phyloP scores from a whole-genome alignment of 495 filamentous ascomycete genomes.

The Penicillium steckii region DNA sequence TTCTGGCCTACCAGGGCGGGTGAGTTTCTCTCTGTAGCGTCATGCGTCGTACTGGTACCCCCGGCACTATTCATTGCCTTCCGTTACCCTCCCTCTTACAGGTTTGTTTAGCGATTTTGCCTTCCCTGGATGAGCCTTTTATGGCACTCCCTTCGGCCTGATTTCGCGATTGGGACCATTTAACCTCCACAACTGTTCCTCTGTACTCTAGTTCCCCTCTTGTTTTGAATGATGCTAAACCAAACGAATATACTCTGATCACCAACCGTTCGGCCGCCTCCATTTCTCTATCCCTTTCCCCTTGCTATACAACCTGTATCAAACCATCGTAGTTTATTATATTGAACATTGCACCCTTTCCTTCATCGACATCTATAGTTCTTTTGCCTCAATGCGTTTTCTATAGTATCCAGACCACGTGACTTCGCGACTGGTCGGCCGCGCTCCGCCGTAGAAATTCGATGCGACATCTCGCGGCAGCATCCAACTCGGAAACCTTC shows the following conservation, averaged over 20 bases:
- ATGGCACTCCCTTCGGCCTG: not conserved
- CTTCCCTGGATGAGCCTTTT: not conserved
- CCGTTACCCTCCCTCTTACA: conserved; percentile 5
- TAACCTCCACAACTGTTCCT: conserved; percentile 5
- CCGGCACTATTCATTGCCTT: conserved; percentile 11
- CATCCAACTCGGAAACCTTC: not conserved
- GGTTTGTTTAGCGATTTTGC: conserved; percentile 33
- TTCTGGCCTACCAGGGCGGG: conserved; percentile 22
- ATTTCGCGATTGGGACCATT: conserved; percentile 5
- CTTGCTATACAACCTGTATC: not conserved
- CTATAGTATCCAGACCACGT: conserved; percentile 13
- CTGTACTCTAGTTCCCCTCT: conserved; percentile 20
- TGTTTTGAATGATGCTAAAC: conserved; percentile 10
- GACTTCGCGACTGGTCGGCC: conserved; percentile 16
- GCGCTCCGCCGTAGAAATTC: conserved; percentile 31
- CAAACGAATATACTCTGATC: not conserved
- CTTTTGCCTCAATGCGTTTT: not conserved
- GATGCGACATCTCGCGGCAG: conserved; percentile 17
- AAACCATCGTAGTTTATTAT: too few relatives aligned
- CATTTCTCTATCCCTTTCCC: not conserved
- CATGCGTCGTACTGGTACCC: conserved; percentile 19
- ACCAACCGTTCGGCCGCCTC: not conserved
- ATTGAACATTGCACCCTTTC: too few relatives aligned
- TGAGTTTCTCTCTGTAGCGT: conserved; percentile 33
- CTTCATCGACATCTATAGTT: not conserved